phyloP scores from a whole-genome alignment of 306 rosid species.

The Dalbergia cochinchinensis region DNA sequence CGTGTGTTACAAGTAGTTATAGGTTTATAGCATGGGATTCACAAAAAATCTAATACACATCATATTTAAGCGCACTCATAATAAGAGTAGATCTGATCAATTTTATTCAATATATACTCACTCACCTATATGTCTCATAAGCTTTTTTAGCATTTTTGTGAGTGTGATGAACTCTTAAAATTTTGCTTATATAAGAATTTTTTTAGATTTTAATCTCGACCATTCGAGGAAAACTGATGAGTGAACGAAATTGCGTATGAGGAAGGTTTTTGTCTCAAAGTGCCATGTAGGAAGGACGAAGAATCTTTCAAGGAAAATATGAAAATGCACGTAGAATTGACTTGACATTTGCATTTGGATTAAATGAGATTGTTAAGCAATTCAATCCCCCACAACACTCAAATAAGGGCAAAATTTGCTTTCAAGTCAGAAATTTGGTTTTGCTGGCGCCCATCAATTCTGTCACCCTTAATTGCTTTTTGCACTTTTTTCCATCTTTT shows the following conservation, averaged over 20 bases:
- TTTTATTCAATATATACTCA: no score
- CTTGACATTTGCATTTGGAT: slow-evolving; percentile 1
- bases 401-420: background rate
- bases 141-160: no score
- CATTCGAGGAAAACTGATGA: background rate
- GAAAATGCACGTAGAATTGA: background rate
- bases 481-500: slow-evolving; percentile 3
- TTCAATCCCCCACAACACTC: background rate
- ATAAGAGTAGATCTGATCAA: no score
- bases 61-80: no score
- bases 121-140: no score
- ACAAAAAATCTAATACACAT: no score
- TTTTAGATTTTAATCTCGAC: background rate
- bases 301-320: background rate
- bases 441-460: background rate
- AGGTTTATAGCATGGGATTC: no score
- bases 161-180: no score
- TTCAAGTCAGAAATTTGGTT: slow-evolving; percentile 10
- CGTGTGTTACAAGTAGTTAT: no score
- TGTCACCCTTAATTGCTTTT: slow-evolving; percentile 1
- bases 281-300: slow-evolving; percentile 2
- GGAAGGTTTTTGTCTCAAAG: background rate
- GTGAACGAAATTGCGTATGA: background rate
- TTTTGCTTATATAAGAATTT: no score
- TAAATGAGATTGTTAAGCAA: slow-evolving; percentile 1